Evolutionary conservation across 495 filamentous ascomycete species (phyloP), one percentile per base, ranked within the genome.

Genomic region (Neurospora sp.): DNA sequence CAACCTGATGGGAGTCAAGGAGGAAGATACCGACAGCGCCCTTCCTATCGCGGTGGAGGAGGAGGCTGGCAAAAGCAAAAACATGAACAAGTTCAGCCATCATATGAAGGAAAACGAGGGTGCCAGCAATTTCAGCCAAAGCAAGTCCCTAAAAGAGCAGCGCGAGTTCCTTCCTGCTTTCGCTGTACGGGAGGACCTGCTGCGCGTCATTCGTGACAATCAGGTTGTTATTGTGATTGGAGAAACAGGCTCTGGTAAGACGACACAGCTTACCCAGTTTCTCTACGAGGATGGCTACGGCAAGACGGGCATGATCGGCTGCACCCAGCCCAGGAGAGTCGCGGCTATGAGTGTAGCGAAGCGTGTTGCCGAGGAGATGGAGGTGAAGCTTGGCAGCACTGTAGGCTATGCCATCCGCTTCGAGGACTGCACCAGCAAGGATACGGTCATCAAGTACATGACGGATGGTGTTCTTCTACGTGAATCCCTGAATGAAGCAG

Each of bases 341-440:
- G 95, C 95, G 44, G 95, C 96, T 3, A 99, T 99, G 96, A 97
- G 93, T 81, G 96, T 99, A 39, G 96, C 96, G 12, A 98, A 98
- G 81, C 93, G 96, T 83, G 96, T 99, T 35, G 94, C 93, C 74
- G 96, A 99, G 80, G 96, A 99, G 82, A 99, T 99, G 96, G 94
- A 97, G 76, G 93, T 97, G n/a, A 91, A 91, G 69, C 86, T 99
- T 16, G 96, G 96, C 31, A 90, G 89, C 47, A 83, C 89, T 1
- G 96, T 99, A 39, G 96, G 96, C 68, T 99, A 98, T 83, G 95
- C 96, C 3, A 99, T 99, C 80, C 94, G 96, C 39, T 99, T 99
- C 79, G 96, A 99, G 78, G 96, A 99, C 82, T 98, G 94, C 80
- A 99, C 96, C 3, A 95, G 92, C 81, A 92, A 92, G 74, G 90